Percentiles rank a stretch among this genome's conserved stretches.
Evolutionary conservation across 768 basidiomycete species (phyloP).

Genomic region (Pulveroboletus sp.): DNA sequence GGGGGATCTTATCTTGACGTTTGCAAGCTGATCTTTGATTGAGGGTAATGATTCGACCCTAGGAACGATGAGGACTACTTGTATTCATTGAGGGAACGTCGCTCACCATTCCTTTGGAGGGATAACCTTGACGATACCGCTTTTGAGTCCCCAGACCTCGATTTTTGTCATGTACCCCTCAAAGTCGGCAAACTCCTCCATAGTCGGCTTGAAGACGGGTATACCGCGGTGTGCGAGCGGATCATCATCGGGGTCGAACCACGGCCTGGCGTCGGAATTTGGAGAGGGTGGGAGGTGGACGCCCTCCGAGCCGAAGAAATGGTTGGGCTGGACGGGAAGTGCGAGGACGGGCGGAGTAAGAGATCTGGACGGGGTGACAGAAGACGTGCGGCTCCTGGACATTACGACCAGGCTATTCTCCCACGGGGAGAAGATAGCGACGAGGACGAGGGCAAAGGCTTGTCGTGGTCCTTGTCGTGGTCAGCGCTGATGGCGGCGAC

Average conservation of each 20-base stretch:
- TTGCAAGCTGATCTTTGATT: slow-evolving; percentile 61
- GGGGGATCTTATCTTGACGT: slow-evolving; percentile 79
- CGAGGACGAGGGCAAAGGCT: background rate
- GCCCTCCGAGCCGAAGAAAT: slow-evolving; percentile 66
- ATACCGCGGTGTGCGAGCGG: slow-evolving; percentile 82
- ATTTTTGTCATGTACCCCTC: slow-evolving; percentile 84
- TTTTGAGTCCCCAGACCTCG: slow-evolving; percentile 84
- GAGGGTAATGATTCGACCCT: slow-evolving; percentile 74
- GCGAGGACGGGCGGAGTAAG: slow-evolving; percentile 40
- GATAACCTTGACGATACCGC: slow-evolving; percentile 94
- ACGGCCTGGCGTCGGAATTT: slow-evolving; percentile 54
- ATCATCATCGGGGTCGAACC: slow-evolving; percentile 78
- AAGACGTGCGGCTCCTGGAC: slow-evolving; percentile 26
- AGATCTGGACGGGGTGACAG: slow-evolving; percentile 42
- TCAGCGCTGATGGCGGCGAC: slow-evolving; percentile 1
- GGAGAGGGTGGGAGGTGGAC: slow-evolving; percentile 52
- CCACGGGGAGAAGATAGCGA: slow-evolving; percentile 1
- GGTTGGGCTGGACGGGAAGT: slow-evolving; percentile 67
- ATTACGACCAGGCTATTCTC: slow-evolving; percentile 13
- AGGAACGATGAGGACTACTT: slow-evolving; percentile 15
- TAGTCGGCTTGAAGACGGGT: slow-evolving; percentile 92
- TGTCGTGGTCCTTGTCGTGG: slow-evolving; percentile 10
- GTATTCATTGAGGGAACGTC: slow-evolving; percentile 10
- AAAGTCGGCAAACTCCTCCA: slow-evolving; percentile 90
- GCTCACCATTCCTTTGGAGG: slow-evolving; percentile 91